A percentile compares a stretch with the other conserved stretches of the same genome.
Conservation (phyloP, 805 yeast genomes). For the Ogataea salicorniae region DNA sequence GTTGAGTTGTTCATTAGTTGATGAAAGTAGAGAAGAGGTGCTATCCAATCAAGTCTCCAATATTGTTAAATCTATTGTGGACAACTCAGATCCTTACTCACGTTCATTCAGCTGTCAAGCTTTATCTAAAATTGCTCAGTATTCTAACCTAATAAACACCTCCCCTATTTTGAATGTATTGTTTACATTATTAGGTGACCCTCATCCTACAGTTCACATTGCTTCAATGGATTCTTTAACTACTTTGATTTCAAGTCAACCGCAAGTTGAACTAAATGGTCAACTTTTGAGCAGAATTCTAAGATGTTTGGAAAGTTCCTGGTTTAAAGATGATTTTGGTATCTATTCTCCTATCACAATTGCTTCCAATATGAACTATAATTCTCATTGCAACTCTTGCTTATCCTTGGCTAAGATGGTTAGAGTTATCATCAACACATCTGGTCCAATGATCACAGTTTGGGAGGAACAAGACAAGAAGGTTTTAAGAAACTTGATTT, state of each 20-base stretch:
- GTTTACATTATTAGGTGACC: constrained; percentile 61
- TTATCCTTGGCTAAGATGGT: constrained; percentile 39
- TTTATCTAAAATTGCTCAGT: constrained; percentile 29
- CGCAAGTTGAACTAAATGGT: constrained; percentile 24
- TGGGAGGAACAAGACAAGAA: constrained; percentile 27
- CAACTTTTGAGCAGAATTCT: constrained; percentile 40
- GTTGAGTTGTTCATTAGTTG: constrained; percentile 23
- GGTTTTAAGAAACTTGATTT: constrained; percentile 33
- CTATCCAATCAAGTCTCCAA: constrained; percentile 41
- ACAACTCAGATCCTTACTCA: constrained; percentile 55
- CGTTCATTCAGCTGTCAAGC: constrained; percentile 55
- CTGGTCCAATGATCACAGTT: constrained; percentile 52
- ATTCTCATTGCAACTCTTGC: constrained; percentile 37
- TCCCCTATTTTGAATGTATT: constrained; percentile 51
- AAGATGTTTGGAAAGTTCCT: constrained; percentile 33
- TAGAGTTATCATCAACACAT: constrained; percentile 40
- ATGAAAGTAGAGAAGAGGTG: constrained; percentile 18
- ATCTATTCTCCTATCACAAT: constrained; percentile 37
- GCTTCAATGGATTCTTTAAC: constrained; percentile 62
- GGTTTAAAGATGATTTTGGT: constrained; percentile 47
- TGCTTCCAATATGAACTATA: constrained; percentile 45
- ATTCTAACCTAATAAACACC: constrained; percentile 29
- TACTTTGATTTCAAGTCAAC: constrained; percentile 50
- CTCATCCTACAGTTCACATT: constrained; percentile 79
- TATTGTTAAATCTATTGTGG: constrained; percentile 62